Conservation (phyloP, 2,329 filamentous ascomycete species). For the Fusarium fujikuroi region DNA sequence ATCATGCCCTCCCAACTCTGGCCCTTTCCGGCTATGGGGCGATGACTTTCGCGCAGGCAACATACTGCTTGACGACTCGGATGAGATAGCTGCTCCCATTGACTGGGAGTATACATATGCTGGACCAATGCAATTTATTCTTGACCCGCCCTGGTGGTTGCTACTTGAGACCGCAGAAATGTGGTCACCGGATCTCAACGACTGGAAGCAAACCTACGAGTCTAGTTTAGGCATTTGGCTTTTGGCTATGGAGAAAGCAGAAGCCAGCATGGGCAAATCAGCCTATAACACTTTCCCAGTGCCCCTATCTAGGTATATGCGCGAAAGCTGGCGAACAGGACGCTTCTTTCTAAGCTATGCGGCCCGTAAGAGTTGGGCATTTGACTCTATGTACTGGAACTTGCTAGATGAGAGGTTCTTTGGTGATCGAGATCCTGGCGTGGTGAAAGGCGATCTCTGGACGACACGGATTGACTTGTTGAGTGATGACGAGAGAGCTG, state of each 20-base stretch:
- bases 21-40: constrained; percentile 45
- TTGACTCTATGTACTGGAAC: background rate
- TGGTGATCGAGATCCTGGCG: constrained; percentile 11
- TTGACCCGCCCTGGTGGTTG: background rate
- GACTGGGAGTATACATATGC: background rate
- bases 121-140: background rate
- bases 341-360: background rate
- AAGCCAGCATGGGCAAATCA: background rate
- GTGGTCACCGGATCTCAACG: background rate
- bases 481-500: constrained; percentile 35
- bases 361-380: background rate
- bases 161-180: background rate
- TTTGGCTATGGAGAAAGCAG: background rate
- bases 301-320: constrained; percentile 49
- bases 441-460: constrained; percentile 39
- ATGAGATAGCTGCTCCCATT: background rate
- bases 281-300: background rate
- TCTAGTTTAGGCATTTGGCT: background rate
- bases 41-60: constrained; percentile 48
- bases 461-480: constrained; percentile 46
- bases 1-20: constrained; percentile 36
- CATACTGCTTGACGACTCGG: background rate
- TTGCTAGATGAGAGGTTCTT: constrained; percentile 40
- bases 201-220: background rate
- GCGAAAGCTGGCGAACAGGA: constrained; percentile 30